Evolutionary conservation across 768 basidiomycete genomes (phyloP), one percentile per base, ranked within the genome.

Genomic region (Infundibulicybe gibba): DNA sequence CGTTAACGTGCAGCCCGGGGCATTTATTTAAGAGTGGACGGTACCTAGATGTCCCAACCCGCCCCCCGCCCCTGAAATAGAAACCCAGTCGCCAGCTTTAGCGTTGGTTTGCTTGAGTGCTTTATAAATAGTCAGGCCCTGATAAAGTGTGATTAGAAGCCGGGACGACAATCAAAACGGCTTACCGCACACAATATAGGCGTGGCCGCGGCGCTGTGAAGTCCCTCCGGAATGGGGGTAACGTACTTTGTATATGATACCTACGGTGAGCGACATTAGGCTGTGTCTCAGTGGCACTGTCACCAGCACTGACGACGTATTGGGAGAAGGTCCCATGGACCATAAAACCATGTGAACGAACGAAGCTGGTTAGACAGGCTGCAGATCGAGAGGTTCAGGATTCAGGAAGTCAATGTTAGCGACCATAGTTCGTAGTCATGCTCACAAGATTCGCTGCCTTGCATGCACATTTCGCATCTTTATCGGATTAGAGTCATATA

Each of bases 91-190:
- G 5, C 90, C 90, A 19, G 81, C 71, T 19, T 62, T 69, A 3
- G 78, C 62, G 21, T 72, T 69, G 5, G 79, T 68, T 52, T 83
- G 69, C 63, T 90, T 90, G 51, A 94, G 64, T 0, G 85, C 92
- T 55, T 85, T 85, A 64, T 87, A 93, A 8, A 87, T 82, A 1
- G 91, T 93, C 25, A 94, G 63, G 4, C 87, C 87, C 83, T 85
- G 34, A n/a, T n/a, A n/a, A n/a, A n/a, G n/a, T n/a, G n/a, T n/a
- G n/a, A n/a, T 2, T 13, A 12, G 14, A 30, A 20, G n/a, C 21
- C 9, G 10, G 2, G 40, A 6, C 4, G 10, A 17, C 30, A 17
- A 43, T 35, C 32, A 9, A 15, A 25, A 3, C 25, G 17, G 54
- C 74, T 44, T 56, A 83, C 84, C 2, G 86, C 87, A 56, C 88